Evolutionary conservation across 352 stramenopile genomes (phyloP), one percentile per base, ranked within the genome.

Genomic region (Globisporangium camurandrum): DNA sequence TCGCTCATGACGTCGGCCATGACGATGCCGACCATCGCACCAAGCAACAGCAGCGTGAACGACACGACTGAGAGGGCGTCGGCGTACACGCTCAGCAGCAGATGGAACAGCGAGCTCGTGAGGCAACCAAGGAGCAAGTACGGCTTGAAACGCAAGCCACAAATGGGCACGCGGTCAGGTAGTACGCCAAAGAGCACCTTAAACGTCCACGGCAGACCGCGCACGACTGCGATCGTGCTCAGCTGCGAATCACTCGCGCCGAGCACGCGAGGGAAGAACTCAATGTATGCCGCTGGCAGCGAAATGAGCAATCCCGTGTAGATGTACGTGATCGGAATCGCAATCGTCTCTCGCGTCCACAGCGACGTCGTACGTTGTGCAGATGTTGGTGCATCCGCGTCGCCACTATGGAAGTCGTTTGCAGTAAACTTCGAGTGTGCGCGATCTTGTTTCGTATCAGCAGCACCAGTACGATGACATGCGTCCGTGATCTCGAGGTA

Each of bases 1-100:
- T 92, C 81, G 39, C 69, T 71, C 78, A 92, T 92, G 45, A 92
- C 81, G 57, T 92, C 81, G 7, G 75, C 71, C 69, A 92, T 86
- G 20, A 89, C 80, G 23, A 87, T 79, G 10, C 78, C 81, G 22
- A 86, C 55, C 57, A 85, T 90, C 11, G 75, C 62, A 34, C 75
- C 75, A 14, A 86, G 62, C 27, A 91, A 65, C 37, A 89, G 64
- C 42, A 86, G 54, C 27, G 78, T 76, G 61, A 92, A 92, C 1
- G 69, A 66, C 17, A 75, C 61, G 28, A 89, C 65, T 0, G 67
- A 66, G 34, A 88, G 62, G 28, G 64, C 54, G 7, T 80, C 53
- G 0, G 52, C 60, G 4, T 57, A 57, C 22, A 46, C 59, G 24
- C 61, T 57, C 39, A 92, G 56, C 27, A 78, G 17, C 1, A 73